These are phyloP conservation scores for Gaeumannomyces tritici DNA, from an alignment of 2,329 filamentous ascomycete genomes.

Conservation along the genomic window DNA sequence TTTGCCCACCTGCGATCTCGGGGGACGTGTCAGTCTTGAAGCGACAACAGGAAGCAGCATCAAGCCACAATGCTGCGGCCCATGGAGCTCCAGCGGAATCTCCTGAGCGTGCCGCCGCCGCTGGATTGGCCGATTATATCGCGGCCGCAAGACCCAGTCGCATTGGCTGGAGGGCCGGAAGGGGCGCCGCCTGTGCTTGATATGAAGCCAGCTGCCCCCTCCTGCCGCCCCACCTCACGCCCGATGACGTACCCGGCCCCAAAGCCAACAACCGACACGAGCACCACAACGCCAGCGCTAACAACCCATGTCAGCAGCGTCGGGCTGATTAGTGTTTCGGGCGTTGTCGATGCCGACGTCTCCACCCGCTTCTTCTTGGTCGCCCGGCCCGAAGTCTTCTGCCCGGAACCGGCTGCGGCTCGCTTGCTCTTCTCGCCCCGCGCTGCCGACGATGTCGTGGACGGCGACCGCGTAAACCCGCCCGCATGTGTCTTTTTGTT, in stretches of 20 bases:
- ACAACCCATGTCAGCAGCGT: constrained; percentile 57
- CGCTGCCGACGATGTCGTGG: neutral
- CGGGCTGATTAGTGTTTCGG: constrained; percentile 37
- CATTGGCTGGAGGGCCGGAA: constrained; percentile 20
- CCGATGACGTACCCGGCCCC: constrained; percentile 61
- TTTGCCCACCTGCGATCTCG: neutral
- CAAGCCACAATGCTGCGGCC: constrained; percentile 40
- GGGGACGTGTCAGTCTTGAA: neutral
- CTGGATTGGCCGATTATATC: constrained; percentile 39
- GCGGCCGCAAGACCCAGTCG: constrained; percentile 38
- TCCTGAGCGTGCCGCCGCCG: constrained; percentile 38
- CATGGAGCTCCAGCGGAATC: constrained; percentile 44
- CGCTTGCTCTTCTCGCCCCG: constrained; percentile 39
- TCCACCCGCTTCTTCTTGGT: constrained; percentile 50
- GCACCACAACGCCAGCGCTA: constrained; percentile 56
- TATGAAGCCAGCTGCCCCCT: constrained; percentile 29
- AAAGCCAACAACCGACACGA: constrained; percentile 60
- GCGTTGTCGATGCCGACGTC: constrained; percentile 8
- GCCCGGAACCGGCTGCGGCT: constrained; percentile 20
- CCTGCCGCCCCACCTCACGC: constrained; percentile 54
- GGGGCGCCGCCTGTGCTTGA: constrained; percentile 29
- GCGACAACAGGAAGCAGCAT: neutral
- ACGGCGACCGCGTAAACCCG: neutral
- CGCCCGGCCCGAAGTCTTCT: constrained; percentile 28
- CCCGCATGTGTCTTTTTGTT: neutral